Evolutionary conservation across 2,329 filamentous ascomycete genomes (phyloP), one percentile per base, ranked within the genome.

Genomic region (Fusarium nanum): DNA sequence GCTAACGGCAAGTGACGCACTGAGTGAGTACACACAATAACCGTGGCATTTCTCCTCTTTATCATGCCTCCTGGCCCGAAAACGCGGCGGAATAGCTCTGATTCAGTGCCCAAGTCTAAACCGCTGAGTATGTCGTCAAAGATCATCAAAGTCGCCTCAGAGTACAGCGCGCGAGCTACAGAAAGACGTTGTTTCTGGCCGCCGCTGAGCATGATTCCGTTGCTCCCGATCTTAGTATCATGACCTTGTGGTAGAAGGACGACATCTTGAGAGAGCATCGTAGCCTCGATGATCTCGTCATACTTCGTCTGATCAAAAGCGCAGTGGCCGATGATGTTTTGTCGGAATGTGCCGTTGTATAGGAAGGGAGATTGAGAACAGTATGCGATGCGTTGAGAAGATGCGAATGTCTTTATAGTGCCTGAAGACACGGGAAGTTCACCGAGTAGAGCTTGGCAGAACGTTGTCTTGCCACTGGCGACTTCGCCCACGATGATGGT

Each of bases 91-190:
- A 86, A 83, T 5, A 87, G 75, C 7, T 79, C 72, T 2, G 78
- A 72, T 52, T 83, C 81, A 0, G 85, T 87, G 5, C 81, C 74
- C 4, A 79, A 75, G 62, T 86, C 84, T 0, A 85, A 70, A 0
- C 80, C 83, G 28, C 82, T 82, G 10, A 86, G 77, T 0, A 79
- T 72, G 34, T 86, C 84, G 61, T 86, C 84, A 8, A 86, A 72
- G 2, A 87, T 65, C 37, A 84, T 65, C 30, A 85, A 71, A 14
- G 82, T 69, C 0, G 76, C 74, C 13, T 77, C 72, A 1, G 80
- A 77, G 66, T 84, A 87, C 0, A 86, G 64, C 1, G 84, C 84
- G 0, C 84, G 77, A 0, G 84, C 84, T 4, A 86, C 73, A 20
- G 74, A 73, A 1, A 80, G 70, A 3, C 80, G 75, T 5, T 81